Evolutionary conservation across 495 filamentous ascomycete species (phyloP), one percentile per base, ranked within the genome.

Genomic region (Amniculicola lignicola): DNA sequence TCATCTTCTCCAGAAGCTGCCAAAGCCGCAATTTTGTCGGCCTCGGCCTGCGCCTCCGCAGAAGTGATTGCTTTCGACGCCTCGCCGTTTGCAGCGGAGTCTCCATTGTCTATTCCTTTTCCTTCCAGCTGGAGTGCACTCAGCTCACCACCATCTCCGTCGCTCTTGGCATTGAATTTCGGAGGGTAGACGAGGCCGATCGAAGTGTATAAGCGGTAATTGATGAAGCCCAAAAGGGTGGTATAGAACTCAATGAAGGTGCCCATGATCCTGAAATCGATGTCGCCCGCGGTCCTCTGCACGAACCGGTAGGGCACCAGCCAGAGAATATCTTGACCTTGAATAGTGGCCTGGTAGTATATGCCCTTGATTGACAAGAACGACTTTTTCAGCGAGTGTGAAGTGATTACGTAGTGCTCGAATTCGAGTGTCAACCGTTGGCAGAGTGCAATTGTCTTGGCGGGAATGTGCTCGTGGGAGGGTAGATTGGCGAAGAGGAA

Each of bases 211-310:
- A 98, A 77, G 45, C 89, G 75, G 77, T 86, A 98, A 75, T 97
- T 95, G 67, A 97, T 87, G 60, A 97, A 98, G 40, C 94, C 87
- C 9, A 98, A 76, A 11, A 98, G 76, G 2, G 93, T 97, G 44
- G 90, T 93, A 76, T 98, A 98, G 72, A 98, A 97, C 63, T 98
- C 91, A 45, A 98, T 87, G 67, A 98, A 98, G 1, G 94, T 98
- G 36, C 87, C 90, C 93, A 98, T 98, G 68, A 98, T 96, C 63
- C 94, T 79, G 75, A 95, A 97, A 71, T 98, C 93, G 41, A 98
- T 84, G 71, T 97, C 93, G 12, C 84, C 88, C 21, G 90, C 90
- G 25, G 95, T 82, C 55, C 86, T 75, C 74, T 96, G 94, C 60
- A 96, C 95, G 72, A 98, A 98, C 59, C 87, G 85, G 75, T 98